Conservation (phyloP, 345 rosid genomes). For the Melaleuca quinquenervia region DNA sequence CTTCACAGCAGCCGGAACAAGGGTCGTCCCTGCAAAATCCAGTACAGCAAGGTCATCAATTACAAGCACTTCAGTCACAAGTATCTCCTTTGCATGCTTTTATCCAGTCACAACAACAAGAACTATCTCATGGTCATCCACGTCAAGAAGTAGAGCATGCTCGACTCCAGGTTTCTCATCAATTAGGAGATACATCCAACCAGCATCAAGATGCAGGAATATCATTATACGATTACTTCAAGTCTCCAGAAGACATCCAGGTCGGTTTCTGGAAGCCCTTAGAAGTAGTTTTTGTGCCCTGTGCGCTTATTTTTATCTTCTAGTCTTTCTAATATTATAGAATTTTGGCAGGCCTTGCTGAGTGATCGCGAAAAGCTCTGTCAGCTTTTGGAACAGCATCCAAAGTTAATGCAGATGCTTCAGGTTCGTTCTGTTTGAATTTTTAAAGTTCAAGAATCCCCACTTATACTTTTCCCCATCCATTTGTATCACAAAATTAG, state of each 20-base stretch:
- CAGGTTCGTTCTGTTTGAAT: conserved; percentile 40
- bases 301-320: neutral
- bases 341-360: conserved; percentile 61
- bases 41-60: conserved; percentile 51
- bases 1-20: conserved; percentile 58
- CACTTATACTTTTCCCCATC: neutral
- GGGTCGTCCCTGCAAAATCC: conserved; percentile 48
- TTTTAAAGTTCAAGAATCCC: neutral
- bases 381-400: conserved; percentile 96
- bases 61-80: conserved; percentile 54
- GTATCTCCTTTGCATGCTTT: conserved; percentile 41
- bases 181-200: conserved; percentile 56
- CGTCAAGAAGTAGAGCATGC: conserved; percentile 47
- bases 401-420: conserved; percentile 96
- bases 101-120: conserved; percentile 69
- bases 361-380: conserved; percentile 90
- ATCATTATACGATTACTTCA: conserved; percentile 80
- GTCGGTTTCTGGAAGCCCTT: conserved; percentile 16
- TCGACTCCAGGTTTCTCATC: conserved; percentile 31
- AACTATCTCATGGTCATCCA: conserved; percentile 46
- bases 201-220: conserved; percentile 70
- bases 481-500: neutral
- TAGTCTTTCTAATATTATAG: neutral
- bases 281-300: neutral
- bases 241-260: conserved; percentile 95